phyloP scores from a whole-genome alignment of 2,329 filamentous ascomycete genomes.

The Raffaelea deltoideospora region DNA sequence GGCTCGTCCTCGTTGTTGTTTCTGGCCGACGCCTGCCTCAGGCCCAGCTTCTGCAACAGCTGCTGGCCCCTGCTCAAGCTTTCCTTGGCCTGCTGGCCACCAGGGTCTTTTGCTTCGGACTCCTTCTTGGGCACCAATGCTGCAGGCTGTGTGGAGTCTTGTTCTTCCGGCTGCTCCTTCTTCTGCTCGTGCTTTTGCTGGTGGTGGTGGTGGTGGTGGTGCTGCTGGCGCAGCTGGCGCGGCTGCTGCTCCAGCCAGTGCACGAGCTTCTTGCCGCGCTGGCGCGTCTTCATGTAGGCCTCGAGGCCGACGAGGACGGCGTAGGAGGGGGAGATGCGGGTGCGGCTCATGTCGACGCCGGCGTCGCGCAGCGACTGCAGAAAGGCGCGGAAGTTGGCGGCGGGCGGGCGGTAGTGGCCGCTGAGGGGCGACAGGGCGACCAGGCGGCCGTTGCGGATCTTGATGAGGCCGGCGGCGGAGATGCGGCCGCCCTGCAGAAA shows the following conservation, averaged over 20 bases:
- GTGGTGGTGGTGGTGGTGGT: background rate
- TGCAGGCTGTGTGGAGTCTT: too few species aligned
- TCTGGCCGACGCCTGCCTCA: too few species aligned
- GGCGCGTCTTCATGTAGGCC: constrained; percentile 55
- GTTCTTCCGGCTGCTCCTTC: too few species aligned
- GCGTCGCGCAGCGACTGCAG: constrained; percentile 55
- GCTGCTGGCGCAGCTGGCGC: background rate
- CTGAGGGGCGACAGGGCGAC: constrained; percentile 53
- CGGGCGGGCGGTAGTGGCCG: constrained; percentile 76
- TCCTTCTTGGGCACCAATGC: too few species aligned
- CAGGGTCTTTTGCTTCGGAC: too few species aligned
- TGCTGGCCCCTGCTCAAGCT: too few species aligned
- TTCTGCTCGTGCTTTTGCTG: background rate
- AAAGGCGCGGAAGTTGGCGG: constrained; percentile 71
- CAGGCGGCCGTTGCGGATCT: constrained; percentile 69
- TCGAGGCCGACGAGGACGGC: constrained; percentile 72
- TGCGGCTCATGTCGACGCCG: constrained; percentile 64
- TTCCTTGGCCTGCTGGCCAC: too few species aligned
- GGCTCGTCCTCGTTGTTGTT: too few species aligned
- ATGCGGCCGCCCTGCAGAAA: constrained; percentile 77
- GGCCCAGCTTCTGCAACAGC: too few species aligned
- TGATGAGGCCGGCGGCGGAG: constrained; percentile 69
- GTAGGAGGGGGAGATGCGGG: constrained; percentile 70
- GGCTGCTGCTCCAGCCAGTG: constrained; percentile 6
- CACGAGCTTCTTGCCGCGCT: constrained; percentile 41